A percentile compares a stretch with the other conserved stretches of the same genome.
Conservation (phyloP, 306 rosid species). For the Mimosa pudica region DNA sequence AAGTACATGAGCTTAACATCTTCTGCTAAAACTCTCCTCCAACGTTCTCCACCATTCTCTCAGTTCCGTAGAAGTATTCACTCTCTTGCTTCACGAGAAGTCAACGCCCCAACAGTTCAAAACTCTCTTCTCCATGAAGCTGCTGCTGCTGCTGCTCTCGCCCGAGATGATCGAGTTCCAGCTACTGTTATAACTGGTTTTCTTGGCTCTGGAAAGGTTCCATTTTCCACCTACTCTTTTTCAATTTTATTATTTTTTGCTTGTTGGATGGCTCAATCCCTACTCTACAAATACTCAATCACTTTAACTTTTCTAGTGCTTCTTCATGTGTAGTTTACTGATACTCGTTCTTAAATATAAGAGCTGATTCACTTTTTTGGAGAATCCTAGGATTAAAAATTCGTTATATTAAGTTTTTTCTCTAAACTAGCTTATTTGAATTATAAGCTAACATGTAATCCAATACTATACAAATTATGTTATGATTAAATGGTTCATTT, state of each 20-base stretch:
- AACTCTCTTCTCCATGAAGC: conserved; percentile 23
- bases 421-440: no score
- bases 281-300: neutral
- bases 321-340: neutral
- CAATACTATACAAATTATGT: no score
- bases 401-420: no score
- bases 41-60: conserved; percentile 26
- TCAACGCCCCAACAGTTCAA: neutral
- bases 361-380: no score
- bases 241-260: neutral
- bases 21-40: conserved; percentile 41
- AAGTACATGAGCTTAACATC: conserved; percentile 40
- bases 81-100: conserved; percentile 34
- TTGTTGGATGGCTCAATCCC: neutral
- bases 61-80: conserved; percentile 35
- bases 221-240: neutral
- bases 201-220: conserved; percentile 93
- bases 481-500: no score
- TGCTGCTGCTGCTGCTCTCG: conserved; percentile 33
- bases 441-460: no score
- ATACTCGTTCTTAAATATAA: neutral
- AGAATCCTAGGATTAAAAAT: no score
- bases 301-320: neutral
- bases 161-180: conserved; percentile 69
- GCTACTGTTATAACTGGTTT: conserved; percentile 88